A percentile compares a stretch with the other conserved stretches of the same genome.
Conservation (phyloP, 176 grass and related monocot genomes). For the Elaeis guineensis region DNA sequence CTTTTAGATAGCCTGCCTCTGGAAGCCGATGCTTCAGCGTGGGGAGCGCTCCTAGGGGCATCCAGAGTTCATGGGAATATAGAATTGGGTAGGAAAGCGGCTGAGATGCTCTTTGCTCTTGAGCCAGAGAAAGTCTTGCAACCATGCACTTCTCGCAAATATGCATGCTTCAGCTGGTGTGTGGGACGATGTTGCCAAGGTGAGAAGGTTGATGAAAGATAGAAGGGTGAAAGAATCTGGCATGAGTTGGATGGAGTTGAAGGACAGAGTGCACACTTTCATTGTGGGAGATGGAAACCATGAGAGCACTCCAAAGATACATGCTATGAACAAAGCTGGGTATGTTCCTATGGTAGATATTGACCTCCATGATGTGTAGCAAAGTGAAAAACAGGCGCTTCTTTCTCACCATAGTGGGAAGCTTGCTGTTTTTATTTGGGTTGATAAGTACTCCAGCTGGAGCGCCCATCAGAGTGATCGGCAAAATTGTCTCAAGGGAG, state of each 20-base stretch:
- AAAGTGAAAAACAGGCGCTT: too few species aligned
- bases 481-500: conserved; percentile 65
- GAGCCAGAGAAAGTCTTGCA: conserved; percentile 85
- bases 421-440: too few species aligned
- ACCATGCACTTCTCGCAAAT: conserved; percentile 71
- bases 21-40: conserved; percentile 53
- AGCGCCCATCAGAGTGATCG: too few species aligned
- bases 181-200: conserved; percentile 56
- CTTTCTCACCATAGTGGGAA: too few species aligned
- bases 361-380: too few species aligned
- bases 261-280: conserved; percentile 76
- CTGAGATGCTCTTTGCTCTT: conserved; percentile 59
- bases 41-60: conserved; percentile 68
- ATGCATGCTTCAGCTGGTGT: conserved; percentile 68
- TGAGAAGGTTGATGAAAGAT: conserved; percentile 64
- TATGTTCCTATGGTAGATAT: too few species aligned
- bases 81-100: conserved; percentile 49
- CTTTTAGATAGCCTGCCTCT: conserved; percentile 67
- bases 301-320: conserved; percentile 48
- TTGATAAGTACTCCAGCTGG: too few species aligned
- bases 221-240: conserved; percentile 55
- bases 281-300: conserved; percentile 71
- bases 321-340: too few species aligned
- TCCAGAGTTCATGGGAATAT: conserved; percentile 56
- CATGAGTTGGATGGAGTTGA: conserved; percentile 92